phyloP scores from a whole-genome alignment of 345 rosid species.

The Nasturtium officinale region DNA sequence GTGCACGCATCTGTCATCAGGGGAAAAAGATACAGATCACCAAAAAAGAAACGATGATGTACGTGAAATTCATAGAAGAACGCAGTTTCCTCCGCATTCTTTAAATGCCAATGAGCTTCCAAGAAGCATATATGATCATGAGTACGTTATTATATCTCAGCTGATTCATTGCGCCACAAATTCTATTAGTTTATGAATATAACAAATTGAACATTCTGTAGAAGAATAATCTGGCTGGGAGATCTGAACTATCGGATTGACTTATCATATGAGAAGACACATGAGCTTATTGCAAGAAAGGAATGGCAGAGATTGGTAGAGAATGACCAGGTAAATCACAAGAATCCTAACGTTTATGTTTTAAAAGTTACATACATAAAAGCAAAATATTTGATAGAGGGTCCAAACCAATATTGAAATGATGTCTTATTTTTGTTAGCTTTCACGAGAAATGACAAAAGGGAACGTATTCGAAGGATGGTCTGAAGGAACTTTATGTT shows the following conservation, averaged over 20 bases:
- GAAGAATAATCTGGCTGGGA: slow-evolving; percentile 88
- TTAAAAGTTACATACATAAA: background rate
- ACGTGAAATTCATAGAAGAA: slow-evolving; percentile 74
- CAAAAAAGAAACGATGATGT: slow-evolving; percentile 85
- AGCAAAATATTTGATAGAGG: slow-evolving; percentile 3
- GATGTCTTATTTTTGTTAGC: slow-evolving; percentile 48
- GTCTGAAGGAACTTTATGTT: slow-evolving; percentile 71
- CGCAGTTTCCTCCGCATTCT: slow-evolving; percentile 57
- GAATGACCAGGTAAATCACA: slow-evolving; percentile 71
- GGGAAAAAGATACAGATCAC: slow-evolving; percentile 85
- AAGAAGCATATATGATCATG: slow-evolving; percentile 70
- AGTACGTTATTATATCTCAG: slow-evolving; percentile 56
- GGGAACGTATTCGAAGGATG: slow-evolving; percentile 86
- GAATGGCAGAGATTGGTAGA: slow-evolving; percentile 75
- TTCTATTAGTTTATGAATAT: background rate
- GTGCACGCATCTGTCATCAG: slow-evolving; percentile 84
- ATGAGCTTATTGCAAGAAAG: slow-evolving; percentile 62
- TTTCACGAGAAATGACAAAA: slow-evolving; percentile 64
- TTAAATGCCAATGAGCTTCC: slow-evolving; percentile 55
- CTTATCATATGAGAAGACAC: slow-evolving; percentile 65
- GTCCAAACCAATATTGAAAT: background rate
- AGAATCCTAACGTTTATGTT: background rate
- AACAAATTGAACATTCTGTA: slow-evolving; percentile 44
- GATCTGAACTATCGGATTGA: slow-evolving; percentile 91
- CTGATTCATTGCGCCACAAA: background rate